Base-by-base conservation (phyloP, 371 early-diverging fungal genomes). In the Circinella minor region DNA sequence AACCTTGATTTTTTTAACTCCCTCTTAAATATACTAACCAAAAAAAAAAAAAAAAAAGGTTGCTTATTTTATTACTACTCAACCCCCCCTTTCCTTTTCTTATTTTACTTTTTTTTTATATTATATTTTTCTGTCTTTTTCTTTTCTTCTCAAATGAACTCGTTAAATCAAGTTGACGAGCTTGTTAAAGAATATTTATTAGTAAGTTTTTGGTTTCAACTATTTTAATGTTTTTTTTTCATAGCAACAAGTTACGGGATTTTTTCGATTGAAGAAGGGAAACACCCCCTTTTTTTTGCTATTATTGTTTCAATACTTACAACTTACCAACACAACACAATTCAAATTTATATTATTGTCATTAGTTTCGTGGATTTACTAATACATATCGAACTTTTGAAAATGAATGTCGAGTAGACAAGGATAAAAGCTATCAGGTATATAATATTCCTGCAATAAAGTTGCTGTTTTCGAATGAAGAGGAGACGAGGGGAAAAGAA, bases 111-210 rank as follows among this genome's bases (percentile, higher is more conserved):
- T 57, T n/a, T 57, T 37, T n/a, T n/a, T n/a, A n/a, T n/a, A n/a
- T n/a, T 49, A 27, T 13, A 51, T 15, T 61, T 59, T 57, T 59
- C 15, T 18, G 5, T 39, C 57, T 68, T 38, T 20, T 14, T 13
- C 48, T 27, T 27, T 27, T 27, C 46, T 49, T 27, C 10, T 55
- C 57, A 46, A 57, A 89, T 89, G 89, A 89, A 88, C 69, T 88
- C 89, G 59, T 79, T 89, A 63, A 77, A 81, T 54, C 89, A 90
- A 73, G 86, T 90, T 57, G 91, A 90, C 72, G 91, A 90, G 57
- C 83, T 90, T 65, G 84, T 90, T 64, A 89, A 88, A 73, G 91
- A 90, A 71, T 90, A 90, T 72, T 79, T 90, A 61, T 66, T 90
- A 73, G 91, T 88, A 88, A 77, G 63, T 62, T 37, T 46, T 38